Percentiles rank a stretch among this genome's conserved stretches.
phyloP scores from a whole-genome alignment of 2,329 filamentous ascomycete species.

The Mariannaea sp. region DNA sequence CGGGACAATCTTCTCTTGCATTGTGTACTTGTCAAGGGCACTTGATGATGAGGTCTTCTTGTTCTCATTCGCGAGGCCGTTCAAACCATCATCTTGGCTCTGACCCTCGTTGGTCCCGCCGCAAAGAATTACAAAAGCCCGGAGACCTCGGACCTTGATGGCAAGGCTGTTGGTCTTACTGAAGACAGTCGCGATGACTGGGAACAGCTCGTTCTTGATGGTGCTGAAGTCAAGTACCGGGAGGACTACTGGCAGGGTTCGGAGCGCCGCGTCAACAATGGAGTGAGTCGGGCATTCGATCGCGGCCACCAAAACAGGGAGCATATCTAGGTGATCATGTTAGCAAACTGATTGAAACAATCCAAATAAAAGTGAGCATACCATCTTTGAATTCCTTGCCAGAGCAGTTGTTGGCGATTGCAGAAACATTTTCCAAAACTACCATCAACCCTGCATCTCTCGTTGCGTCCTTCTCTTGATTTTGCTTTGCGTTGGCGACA shows the following conservation, averaged over 20 bases:
- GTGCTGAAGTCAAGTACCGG: slow-evolving; percentile 94
- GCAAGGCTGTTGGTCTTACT: slow-evolving; percentile 90
- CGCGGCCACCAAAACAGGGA: slow-evolving; percentile 82
- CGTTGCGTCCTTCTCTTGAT: slow-evolving; percentile 75
- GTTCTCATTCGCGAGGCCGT: slow-evolving; percentile 67
- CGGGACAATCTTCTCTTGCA: slow-evolving; percentile 96
- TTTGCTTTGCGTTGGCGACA: slow-evolving; percentile 61
- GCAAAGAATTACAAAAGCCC: slow-evolving; percentile 88
- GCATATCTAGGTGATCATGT: slow-evolving; percentile 67
- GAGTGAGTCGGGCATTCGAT: slow-evolving; percentile 89
- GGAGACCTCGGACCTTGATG: slow-evolving; percentile 91
- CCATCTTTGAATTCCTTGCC: slow-evolving; percentile 95
- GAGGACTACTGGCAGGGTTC: slow-evolving; percentile 77
- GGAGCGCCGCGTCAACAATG: slow-evolving; percentile 83
- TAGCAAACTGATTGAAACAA: slow-evolving; percentile 12
- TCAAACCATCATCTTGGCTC: slow-evolving; percentile 69
- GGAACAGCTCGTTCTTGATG: slow-evolving; percentile 96
- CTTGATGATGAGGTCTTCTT: slow-evolving; percentile 70
- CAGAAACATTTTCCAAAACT: slow-evolving; percentile 79
- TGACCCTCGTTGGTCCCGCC: slow-evolving; percentile 68
- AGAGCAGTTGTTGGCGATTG: slow-evolving; percentile 78
- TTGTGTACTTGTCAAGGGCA: slow-evolving; percentile 94
- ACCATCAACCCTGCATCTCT: slow-evolving; percentile 93
- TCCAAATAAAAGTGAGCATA: slow-evolving; percentile 47
- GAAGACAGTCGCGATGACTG: slow-evolving; percentile 87